Base-by-base conservation (phyloP, 2,329 filamentous ascomycete genomes). In the Tolypocladium inflatum region DNA sequence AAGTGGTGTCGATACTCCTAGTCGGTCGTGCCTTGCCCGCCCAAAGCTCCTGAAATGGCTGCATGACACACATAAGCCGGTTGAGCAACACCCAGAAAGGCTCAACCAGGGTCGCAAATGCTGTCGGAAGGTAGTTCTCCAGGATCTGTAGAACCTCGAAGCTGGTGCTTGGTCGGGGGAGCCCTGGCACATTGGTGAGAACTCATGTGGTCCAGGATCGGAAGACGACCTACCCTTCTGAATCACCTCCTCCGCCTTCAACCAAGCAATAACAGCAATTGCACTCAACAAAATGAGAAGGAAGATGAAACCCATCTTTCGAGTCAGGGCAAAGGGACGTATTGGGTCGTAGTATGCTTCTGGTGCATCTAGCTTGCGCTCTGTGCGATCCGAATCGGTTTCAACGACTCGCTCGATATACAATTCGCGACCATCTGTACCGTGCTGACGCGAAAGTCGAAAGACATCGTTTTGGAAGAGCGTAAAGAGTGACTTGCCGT, bases 11-110 rank as follows among this genome's bases (percentile, higher is more conserved):
- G 0, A 81, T 59, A 0, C 80, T 75, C 0, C 71, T 66, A 0
- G 73, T 71, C 0, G 73, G 60, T 1, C 59, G 54, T 0, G 73
- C 69, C 2, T 62, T 64, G 0, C 79, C 76, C 6, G 63, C 59
- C 23, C 73, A 72, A 0, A 86, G 67, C 17, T 80, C 75, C 2
- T 79, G 72, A 21, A 83, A 78, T 0, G 83, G 83, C 37, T 83
- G 78, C 0, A 86, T 60, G 10, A 84, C 64, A 45, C 80, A 84
- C 0, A 84, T 62, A 0, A 80, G 57, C 0, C 83, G 73, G 48
- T 83, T 85, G 0, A 87, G 58, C 0, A 85, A 63, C 0, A 83
- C 68, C 78, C 83, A 84, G 1, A 81, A 73, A 0, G 83, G 82
- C 41, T 87, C 83, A 0, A 85, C 70, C 0, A 84, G 56, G 0